Conservation (phyloP, 2,329 filamentous ascomycete species). For the Shiraia sp. region DNA sequence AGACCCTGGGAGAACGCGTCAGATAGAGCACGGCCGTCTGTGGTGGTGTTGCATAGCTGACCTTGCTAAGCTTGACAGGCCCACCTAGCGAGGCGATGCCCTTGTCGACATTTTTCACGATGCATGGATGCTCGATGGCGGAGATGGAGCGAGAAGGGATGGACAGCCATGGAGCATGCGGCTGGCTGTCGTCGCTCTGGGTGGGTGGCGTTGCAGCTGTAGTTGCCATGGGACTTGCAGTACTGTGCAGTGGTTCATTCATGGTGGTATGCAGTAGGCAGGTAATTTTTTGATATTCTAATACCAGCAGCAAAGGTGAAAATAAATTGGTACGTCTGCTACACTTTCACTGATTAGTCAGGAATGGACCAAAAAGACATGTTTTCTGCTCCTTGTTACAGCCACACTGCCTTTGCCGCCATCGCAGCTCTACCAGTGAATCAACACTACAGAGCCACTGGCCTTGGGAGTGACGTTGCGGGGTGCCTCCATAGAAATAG, state of each 20-base stretch:
- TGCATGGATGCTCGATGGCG: slow-evolving; percentile 68
- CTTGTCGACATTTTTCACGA: slow-evolving; percentile 66
- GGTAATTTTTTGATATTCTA: too few relatives aligned
- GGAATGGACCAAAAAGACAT: too few relatives aligned
- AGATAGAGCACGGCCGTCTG: slow-evolving; percentile 6
- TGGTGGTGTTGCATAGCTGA: slow-evolving; percentile 25
- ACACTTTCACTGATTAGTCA: too few relatives aligned
- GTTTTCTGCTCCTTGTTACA: too few relatives aligned
- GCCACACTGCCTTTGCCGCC: too few relatives aligned
- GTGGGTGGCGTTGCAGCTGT: slow-evolving; percentile 9
- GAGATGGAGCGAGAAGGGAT: slow-evolving; percentile 60
- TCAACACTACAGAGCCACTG: too few relatives aligned
- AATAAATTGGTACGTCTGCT: too few relatives aligned
- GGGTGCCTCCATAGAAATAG: too few relatives aligned
- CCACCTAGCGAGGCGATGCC: slow-evolving; percentile 67
- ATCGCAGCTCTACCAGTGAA: too few relatives aligned
- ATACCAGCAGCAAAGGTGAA: too few relatives aligned
- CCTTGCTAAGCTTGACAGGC: slow-evolving; percentile 57
- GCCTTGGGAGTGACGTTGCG: too few relatives aligned
- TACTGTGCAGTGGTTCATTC: not conserved
- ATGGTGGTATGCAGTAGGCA: not conserved
- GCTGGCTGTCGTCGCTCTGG: slow-evolving; percentile 7
- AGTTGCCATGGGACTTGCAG: slow-evolving; percentile 11
- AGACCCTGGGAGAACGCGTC: slow-evolving; percentile 25
- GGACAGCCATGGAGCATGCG: slow-evolving; percentile 49